Conservation (phyloP, 352 stramenopile species). For the Phytophthora pistaciae region DNA sequence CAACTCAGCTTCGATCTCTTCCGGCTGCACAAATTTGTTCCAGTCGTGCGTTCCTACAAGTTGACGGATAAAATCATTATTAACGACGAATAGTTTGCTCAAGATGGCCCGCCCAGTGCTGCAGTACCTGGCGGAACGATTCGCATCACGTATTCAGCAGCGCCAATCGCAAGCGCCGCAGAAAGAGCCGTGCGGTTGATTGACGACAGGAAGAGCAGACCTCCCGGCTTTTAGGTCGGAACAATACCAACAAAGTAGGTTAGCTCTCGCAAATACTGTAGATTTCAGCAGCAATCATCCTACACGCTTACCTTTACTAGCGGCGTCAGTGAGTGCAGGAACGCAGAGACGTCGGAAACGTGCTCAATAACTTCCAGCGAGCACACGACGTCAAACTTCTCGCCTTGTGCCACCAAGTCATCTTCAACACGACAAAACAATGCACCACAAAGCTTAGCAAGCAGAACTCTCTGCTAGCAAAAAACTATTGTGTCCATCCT, state of each 20-base stretch:
- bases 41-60: slow-evolving; percentile 80
- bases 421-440: slow-evolving; percentile 38
- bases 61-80: background rate
- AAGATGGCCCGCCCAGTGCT: background rate
- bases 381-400: slow-evolving; percentile 88
- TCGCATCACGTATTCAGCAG: slow-evolving; percentile 79
- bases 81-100: background rate
- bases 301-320: slow-evolving; percentile 72
- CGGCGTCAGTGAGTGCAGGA: slow-evolving; percentile 79
- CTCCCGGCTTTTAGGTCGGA: slow-evolving; percentile 54
- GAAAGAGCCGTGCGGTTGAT: slow-evolving; percentile 86
- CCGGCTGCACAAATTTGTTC: slow-evolving; percentile 85
- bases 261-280: background rate
- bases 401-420: slow-evolving; percentile 70
- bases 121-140: slow-evolving; percentile 71
- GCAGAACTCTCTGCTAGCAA: background rate
- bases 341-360: slow-evolving; percentile 72
- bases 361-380: slow-evolving; percentile 90
- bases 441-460: slow-evolving; percentile 15
- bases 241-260: background rate
- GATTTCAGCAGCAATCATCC: background rate
- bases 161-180: slow-evolving; percentile 72
- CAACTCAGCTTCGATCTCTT: slow-evolving; percentile 68
- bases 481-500: background rate
- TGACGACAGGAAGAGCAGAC: slow-evolving; percentile 85